Evolutionary conservation across 2,329 filamentous ascomycete species (phyloP).

Genomic region (Eutypa lata): DNA sequence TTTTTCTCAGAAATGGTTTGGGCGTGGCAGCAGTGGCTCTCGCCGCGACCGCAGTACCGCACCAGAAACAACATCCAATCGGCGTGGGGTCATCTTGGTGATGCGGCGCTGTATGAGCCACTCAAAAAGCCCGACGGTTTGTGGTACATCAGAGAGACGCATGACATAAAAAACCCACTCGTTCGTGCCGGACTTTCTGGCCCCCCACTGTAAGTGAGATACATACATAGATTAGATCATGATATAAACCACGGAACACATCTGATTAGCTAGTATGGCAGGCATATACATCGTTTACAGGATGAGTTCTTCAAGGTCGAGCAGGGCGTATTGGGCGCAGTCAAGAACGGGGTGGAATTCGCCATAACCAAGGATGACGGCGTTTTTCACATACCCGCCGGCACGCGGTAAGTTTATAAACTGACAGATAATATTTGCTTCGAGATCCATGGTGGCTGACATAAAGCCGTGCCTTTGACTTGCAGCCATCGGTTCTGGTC

Average conservation of each 20-base stretch:
- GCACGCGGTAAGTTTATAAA: conserved; percentile 6
- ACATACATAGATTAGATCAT: too few relatives aligned
- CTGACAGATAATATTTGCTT: neutral
- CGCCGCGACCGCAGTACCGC: conserved; percentile 9
- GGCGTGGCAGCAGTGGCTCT: conserved; percentile 16
- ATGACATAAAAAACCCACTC: conserved; percentile 11
- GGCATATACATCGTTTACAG: conserved; percentile 16
- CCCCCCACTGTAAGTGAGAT: conserved; percentile 12
- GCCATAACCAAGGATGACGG: conserved; percentile 11
- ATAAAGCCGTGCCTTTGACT: too few relatives aligned
- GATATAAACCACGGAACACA: neutral
- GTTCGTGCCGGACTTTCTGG: conserved; percentile 12
- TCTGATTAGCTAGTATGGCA: neutral
- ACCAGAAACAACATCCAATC: conserved; percentile 2
- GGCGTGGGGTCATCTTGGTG: neutral
- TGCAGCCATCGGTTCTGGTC: conserved; percentile 17
- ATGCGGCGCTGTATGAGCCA: conserved; percentile 8
- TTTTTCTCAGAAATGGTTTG: conserved; percentile 6
- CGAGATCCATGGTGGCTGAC: too few relatives aligned
- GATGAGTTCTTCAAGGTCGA: conserved; percentile 17
- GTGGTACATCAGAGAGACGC: conserved; percentile 12
- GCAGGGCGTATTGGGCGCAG: conserved; percentile 10
- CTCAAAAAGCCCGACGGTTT: conserved; percentile 3
- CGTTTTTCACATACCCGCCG: conserved; percentile 6
- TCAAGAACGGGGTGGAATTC: conserved; percentile 4